Base-by-base conservation (phyloP, 805 yeast genomes). In the Scheffersomyces coipomensis region DNA sequence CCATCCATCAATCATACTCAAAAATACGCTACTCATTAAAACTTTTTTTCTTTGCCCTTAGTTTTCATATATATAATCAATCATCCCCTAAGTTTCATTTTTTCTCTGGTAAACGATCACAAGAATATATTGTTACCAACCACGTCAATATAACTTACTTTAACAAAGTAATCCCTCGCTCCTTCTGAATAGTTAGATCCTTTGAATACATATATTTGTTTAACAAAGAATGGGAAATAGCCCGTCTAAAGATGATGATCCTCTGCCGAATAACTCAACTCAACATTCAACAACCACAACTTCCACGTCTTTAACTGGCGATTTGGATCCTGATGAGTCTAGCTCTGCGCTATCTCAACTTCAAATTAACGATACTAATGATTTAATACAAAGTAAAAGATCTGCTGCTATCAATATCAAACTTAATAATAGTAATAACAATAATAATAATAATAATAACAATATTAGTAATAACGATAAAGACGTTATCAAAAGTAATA, bases 211-310 rank as follows among this genome's bases (percentile, higher is more conserved):
- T n/a, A n/a, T n/a, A n/a, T n/a, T n/a, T n/a, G n/a, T n/a, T n/a
- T 33, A 33, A 33, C n/a, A n/a, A n/a, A 46, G 25, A 55, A 78
- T 78, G 83, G 83, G 85, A 66, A 78, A 77, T 66, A 78, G 78
- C 82, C 83, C 83, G 71, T 78, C 83, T 44, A 68, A 67, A 56
- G 60, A 66, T 62, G 74, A 59, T 64, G 75, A 69, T 39, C 68
- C 71, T 55, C 72, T 65, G 62, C 72, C 74, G 73, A 66, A 56
- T 48, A 54, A 55, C 55, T 64, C 66, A 43, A 52, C 66, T 44
- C 49, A 39, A 37, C 40, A 48, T 18, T 33, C 40, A 29, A 39
- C 46, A 24, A 48, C 58, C 45, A 38, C 57, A 33, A 51, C 55
- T 34, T 36, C 59, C 34, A 52, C 47, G 35, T 46, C 50, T 34